Evolutionary conservation across 1,139 yeast species (phyloP), one percentile per base, ranked within the genome.

Genomic region (Dujonia santamariae): DNA sequence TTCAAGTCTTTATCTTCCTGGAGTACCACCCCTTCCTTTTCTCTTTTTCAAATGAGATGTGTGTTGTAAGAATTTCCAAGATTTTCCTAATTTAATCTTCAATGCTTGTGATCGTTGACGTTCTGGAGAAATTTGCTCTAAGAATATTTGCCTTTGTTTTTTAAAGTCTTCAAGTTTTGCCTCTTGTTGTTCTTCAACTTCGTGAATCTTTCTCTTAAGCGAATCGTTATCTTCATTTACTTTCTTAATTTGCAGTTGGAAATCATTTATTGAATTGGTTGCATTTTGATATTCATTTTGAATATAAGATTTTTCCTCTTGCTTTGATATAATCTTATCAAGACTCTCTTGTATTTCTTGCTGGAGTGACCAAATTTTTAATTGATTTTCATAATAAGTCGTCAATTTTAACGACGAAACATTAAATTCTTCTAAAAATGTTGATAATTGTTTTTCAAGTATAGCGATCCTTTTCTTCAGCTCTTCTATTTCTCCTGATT

Each of bases 261-360:
- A 74, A 12, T 79, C 86, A 5, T 55, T 56, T 0, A 78, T 73
- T 0, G 90, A 74, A 5, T 61, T 56, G 2, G 64, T 51, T 0
- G 94, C 86, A 40, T 80, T 75, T 32, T 67, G 68, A 36, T 79
- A 75, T 54, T 88, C 95, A 26, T 65, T 66, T 7, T 66, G 58
- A 77, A 84, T 82, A 52, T 85, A 87, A 35, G 65, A 74, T 38
- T 70, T 75, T 47, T 87, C 96, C 22, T 68, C 52, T 37, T 54
- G 46, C 58, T 65, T 50, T 54, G 68, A 37, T 48, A 66, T 36
- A 41, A 61, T 51, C 51, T 59, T 47, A 53, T 64, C 35, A 49
- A 66, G 39, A 58, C 63, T 38, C 43, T 64, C 44, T 54, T 67
- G 30, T 58, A 60, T 48, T 56, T 71, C 30, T 47, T 63, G 42